Percentiles rank a stretch among this genome's conserved stretches.
These are phyloP conservation scores for Populus davidiana DNA, from an alignment of 345 rosid genomes.

Conservation along the genomic window DNA sequence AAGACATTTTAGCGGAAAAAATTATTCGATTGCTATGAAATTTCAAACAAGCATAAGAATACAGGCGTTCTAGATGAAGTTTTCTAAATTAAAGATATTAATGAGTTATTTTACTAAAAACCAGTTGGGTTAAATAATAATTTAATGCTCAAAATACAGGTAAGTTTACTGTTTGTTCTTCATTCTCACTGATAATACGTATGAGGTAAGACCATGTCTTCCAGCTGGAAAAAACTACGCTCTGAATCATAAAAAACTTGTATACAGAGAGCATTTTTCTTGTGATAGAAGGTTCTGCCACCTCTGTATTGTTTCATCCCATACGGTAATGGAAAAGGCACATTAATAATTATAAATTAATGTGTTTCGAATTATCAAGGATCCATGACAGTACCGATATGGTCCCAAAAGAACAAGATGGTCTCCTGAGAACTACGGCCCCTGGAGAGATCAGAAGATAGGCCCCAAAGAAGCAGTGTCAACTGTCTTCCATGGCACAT, in stretches of 20 bases:
- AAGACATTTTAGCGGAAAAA: no score
- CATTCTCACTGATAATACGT: background rate
- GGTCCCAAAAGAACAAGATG: constrained; percentile 11
- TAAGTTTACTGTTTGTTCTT: background rate
- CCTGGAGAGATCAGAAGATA: constrained; percentile 10
- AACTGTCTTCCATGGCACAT: constrained; percentile 30
- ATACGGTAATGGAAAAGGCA: background rate
- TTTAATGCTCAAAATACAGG: no score
- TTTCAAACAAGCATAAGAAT: background rate
- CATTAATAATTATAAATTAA: constrained; percentile 1
- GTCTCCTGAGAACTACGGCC: background rate
- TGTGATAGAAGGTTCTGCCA: constrained; percentile 12
- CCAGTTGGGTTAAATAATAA: no score
- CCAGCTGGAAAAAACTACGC: background rate
- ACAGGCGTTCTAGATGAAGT: background rate
- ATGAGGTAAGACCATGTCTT: background rate
- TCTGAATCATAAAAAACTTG: background rate
- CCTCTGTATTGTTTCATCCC: background rate
- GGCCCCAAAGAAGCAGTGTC: constrained; percentile 25
- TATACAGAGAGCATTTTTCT: background rate
- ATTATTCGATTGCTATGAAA: background rate
- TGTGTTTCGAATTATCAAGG: constrained; percentile 6
- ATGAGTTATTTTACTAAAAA: no score
- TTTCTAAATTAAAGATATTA: no score
- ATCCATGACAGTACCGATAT: background rate